These are phyloP conservation scores for Opeltia flavorubescens DNA, from an alignment of 495 filamentous ascomycete species.

Conservation along the genomic window DNA sequence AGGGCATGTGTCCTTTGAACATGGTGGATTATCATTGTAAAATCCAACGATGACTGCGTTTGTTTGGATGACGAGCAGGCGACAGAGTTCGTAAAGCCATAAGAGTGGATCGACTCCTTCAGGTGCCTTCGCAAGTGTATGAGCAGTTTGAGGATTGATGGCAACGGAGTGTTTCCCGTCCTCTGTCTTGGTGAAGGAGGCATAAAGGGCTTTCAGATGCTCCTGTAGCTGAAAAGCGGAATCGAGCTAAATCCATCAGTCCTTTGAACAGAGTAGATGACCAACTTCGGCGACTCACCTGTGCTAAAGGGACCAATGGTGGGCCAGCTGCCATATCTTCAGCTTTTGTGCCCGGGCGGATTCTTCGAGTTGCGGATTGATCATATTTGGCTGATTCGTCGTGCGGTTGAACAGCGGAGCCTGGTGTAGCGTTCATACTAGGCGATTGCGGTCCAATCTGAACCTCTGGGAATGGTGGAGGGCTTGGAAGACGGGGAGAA, in stretches of 20 bases:
- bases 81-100: conserved; percentile 96
- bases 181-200: conserved; percentile 55
- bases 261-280: background rate
- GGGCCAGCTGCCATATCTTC: conserved; percentile 85
- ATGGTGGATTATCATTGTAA: conserved; percentile 77
- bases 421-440: conserved; percentile 39
- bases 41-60: conserved; percentile 86
- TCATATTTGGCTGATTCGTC: conserved; percentile 37
- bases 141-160: conserved; percentile 58
- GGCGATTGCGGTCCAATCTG: conserved; percentile 79
- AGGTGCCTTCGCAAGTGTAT: conserved; percentile 61
- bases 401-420: conserved; percentile 22
- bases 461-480: conserved; percentile 80
- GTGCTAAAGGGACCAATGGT: conserved; percentile 67
- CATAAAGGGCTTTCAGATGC: conserved; percentile 84
- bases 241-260: conserved; percentile 47
- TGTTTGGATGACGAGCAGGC: conserved; percentile 82
- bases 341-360: conserved; percentile 82
- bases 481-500: conserved; percentile 77
- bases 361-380: conserved; percentile 61
- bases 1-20: conserved; percentile 73
- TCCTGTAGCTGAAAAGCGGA: conserved; percentile 97
- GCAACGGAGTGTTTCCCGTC: conserved; percentile 40
- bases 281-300: conserved; percentile 39
- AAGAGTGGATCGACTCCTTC: conserved; percentile 66